Evolutionary conservation across 345 rosid genomes (phyloP).

Genomic region (Dipteronia sinensis): DNA sequence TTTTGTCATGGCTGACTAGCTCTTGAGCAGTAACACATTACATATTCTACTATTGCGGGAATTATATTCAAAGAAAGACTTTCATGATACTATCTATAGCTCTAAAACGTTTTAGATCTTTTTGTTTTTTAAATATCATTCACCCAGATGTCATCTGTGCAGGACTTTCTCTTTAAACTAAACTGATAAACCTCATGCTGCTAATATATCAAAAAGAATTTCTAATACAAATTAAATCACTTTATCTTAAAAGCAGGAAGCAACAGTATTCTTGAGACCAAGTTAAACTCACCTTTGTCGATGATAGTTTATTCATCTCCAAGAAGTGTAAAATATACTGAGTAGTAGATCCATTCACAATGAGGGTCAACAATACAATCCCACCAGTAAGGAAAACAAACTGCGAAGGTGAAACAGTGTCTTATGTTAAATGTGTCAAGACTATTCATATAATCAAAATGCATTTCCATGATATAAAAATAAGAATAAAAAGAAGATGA

Average conservation of each 20-base stretch:
- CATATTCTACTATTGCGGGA: neutral
- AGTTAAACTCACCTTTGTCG: slow-evolving; percentile 63
- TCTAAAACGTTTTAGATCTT: neutral
- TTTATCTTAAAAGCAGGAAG: slow-evolving; percentile 2
- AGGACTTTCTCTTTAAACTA: neutral
- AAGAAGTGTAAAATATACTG: slow-evolving; percentile 79
- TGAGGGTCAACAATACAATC: slow-evolving; percentile 88
- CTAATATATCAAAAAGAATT: neutral
- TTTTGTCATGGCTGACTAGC: neutral
- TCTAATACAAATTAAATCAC: neutral
- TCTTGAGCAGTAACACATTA: neutral
- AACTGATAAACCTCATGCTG: neutral
- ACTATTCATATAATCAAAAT: slow-evolving; percentile 17
- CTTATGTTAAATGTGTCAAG: neutral
- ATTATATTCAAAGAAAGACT: neutral
- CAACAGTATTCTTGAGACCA: slow-evolving; percentile 12
- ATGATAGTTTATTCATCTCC: slow-evolving; percentile 68
- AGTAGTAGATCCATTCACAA: slow-evolving; percentile 89
- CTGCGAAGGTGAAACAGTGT: slow-evolving; percentile 38
- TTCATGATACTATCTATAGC: neutral
- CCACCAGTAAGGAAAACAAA: slow-evolving; percentile 97
- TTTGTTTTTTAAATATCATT: neutral
- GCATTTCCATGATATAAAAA: neutral
- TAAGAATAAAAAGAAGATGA: neutral
- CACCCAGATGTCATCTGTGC: neutral